Percentiles rank a stretch among this genome's conserved stretches.
Evolutionary conservation across 768 basidiomycete species (phyloP).

Genomic region (Podaxis carcinomalis): DNA sequence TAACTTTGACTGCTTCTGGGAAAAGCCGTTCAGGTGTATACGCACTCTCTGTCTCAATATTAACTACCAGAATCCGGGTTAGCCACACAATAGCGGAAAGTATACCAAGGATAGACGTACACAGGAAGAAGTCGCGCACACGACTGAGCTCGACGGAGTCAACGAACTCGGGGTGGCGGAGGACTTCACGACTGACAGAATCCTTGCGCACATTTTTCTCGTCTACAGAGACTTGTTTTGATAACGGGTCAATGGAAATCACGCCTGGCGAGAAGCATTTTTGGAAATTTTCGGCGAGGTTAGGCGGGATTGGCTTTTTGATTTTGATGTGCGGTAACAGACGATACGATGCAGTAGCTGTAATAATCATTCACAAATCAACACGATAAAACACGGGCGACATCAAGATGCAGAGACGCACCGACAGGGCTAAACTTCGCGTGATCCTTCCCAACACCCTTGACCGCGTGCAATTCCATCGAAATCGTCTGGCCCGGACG

Average conservation of each 20-base stretch:
- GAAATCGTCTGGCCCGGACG: constrained; percentile 87
- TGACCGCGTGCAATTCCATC: constrained; percentile 86
- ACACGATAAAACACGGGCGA: background rate
- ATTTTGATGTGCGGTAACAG: constrained; percentile 83
- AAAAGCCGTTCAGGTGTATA: constrained; percentile 83
- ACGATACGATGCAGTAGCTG: constrained; percentile 95
- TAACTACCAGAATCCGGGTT: constrained; percentile 44
- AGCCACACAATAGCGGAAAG: background rate
- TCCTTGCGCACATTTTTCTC: constrained; percentile 70
- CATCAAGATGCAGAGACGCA: constrained; percentile 26
- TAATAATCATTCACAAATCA: background rate
- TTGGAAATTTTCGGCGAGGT: constrained; percentile 78
- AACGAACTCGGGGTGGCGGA: constrained; percentile 88
- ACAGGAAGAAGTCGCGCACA: constrained; percentile 89
- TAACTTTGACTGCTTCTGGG: constrained; percentile 73
- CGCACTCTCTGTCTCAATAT: constrained; percentile 86
- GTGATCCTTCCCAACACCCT: constrained; percentile 91
- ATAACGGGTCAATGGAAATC: constrained; percentile 55
- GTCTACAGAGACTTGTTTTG: constrained; percentile 60
- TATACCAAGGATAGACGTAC: constrained; percentile 40
- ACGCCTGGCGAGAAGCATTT: constrained; percentile 86
- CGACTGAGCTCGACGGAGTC: constrained; percentile 79
- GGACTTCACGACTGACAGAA: constrained; percentile 86
- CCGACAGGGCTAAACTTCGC: constrained; percentile 97
- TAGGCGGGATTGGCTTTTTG: constrained; percentile 68